phyloP scores from a whole-genome alignment of 352 stramenopile species.

The Phytophthora pisi region DNA sequence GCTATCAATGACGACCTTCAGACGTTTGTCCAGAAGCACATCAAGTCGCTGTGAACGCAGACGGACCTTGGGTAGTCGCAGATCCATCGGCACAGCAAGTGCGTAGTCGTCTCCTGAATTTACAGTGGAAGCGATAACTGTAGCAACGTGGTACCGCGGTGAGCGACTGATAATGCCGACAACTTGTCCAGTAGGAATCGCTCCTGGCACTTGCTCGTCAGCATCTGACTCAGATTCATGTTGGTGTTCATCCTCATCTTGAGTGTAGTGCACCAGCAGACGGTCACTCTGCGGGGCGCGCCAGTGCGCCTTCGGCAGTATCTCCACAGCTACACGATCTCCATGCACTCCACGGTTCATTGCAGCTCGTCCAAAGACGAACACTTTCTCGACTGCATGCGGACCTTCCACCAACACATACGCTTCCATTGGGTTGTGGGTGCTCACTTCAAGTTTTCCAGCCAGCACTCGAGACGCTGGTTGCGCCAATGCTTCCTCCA shows the following conservation, averaged over 20 bases:
- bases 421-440: constrained; percentile 75
- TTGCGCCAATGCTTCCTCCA: constrained; percentile 42
- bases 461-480: constrained; percentile 37
- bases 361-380: constrained; percentile 75
- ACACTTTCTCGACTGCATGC: constrained; percentile 60
- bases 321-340: constrained; percentile 95
- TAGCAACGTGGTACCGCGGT: constrained; percentile 69
- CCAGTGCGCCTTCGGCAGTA: constrained; percentile 89
- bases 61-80: constrained; percentile 79
- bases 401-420: constrained; percentile 64
- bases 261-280: constrained; percentile 72
- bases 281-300: constrained; percentile 63
- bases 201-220: constrained; percentile 14
- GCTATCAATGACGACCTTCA: constrained; percentile 85
- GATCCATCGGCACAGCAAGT: constrained; percentile 83
- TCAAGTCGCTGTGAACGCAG: constrained; percentile 83
- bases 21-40: constrained; percentile 71
- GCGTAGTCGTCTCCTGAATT: constrained; percentile 65
- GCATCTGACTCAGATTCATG: constrained; percentile 25
- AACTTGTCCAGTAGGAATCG: constrained; percentile 78
- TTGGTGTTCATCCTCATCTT: constrained; percentile 48
- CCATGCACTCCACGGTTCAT: constrained; percentile 98
- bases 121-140: constrained; percentile 72
- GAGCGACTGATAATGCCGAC: constrained; percentile 88
- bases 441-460: constrained; percentile 72